A percentile compares a stretch with the other conserved stretches of the same genome.
Evolutionary conservation across 352 stramenopile genomes (phyloP).

Genomic region (Peronospora belbahrii): DNA sequence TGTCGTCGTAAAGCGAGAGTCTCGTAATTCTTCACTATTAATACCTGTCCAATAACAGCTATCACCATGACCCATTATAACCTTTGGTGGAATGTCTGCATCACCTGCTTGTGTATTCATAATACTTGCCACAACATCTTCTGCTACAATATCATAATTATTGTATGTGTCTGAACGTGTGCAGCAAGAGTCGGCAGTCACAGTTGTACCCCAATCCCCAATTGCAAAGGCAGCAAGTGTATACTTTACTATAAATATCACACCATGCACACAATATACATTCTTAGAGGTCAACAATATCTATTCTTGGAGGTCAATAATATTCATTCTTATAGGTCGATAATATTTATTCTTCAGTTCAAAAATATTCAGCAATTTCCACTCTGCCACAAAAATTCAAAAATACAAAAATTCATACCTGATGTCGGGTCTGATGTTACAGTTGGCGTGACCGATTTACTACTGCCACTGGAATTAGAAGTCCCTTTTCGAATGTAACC

Average conservation of each 20-base stretch:
- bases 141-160: slow-evolving; percentile 54
- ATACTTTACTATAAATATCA: slow-evolving; percentile 18
- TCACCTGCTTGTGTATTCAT: slow-evolving; percentile 50
- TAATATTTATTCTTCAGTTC: no score
- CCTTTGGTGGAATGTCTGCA: slow-evolving; percentile 40
- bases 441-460: slow-evolving; percentile 3
- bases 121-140: slow-evolving; percentile 52
- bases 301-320: not conserved
- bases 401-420: slow-evolving; percentile 5
- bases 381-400: not conserved
- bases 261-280: slow-evolving; percentile 5
- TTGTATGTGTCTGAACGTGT: slow-evolving; percentile 41
- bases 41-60: slow-evolving; percentile 73
- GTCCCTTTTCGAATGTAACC: slow-evolving; percentile 5
- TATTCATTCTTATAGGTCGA: no score
- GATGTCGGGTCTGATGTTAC: slow-evolving; percentile 26
- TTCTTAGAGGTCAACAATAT: not conserved
- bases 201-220: slow-evolving; percentile 66
- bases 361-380: no score
- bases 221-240: slow-evolving; percentile 59
- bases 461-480: slow-evolving; percentile 14
- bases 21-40: slow-evolving; percentile 31
- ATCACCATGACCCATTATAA: slow-evolving; percentile 57
- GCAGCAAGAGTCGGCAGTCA: slow-evolving; percentile 62
- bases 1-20: slow-evolving; percentile 46